Percentiles rank a stretch among this genome's conserved stretches.
Evolutionary conservation across 352 stramenopile genomes (phyloP).

Genomic region (Globisporangium heterothallicum): DNA sequence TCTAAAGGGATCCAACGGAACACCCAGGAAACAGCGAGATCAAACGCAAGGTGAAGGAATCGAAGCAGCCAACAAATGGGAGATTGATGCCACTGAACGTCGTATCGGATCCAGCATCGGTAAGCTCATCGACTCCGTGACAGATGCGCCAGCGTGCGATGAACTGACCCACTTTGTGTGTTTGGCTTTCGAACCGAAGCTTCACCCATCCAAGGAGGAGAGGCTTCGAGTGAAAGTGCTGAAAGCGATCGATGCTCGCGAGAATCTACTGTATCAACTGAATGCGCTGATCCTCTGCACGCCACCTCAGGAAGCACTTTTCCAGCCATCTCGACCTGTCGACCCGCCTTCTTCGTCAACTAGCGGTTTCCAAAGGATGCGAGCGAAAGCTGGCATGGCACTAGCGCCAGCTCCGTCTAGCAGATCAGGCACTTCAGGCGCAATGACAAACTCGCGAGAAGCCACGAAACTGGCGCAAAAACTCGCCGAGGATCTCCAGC

Average conservation of each 20-base stretch:
- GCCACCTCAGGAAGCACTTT: constrained; percentile 45
- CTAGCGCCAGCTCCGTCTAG: constrained; percentile 24
- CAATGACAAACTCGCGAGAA: constrained; percentile 66
- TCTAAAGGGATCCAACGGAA: background rate
- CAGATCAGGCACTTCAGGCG: constrained; percentile 10
- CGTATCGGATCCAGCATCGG: constrained; percentile 18
- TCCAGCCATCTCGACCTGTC: constrained; percentile 42
- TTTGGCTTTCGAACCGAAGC: constrained; percentile 10
- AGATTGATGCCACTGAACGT: constrained; percentile 30
- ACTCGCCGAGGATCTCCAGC: constrained; percentile 53
- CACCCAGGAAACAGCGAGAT: constrained; percentile 22
- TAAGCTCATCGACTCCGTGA: background rate
- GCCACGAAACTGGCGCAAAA: constrained; percentile 67
- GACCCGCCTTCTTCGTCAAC: constrained; percentile 18
- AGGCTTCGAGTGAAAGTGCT: constrained; percentile 69
- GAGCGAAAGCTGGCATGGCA: constrained; percentile 37
- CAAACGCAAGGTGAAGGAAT: constrained; percentile 10
- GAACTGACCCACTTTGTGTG: background rate
- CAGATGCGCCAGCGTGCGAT: background rate
- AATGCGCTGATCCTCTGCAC: constrained; percentile 69
- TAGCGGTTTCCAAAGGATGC: constrained; percentile 27
- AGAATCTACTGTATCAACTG: constrained; percentile 66
- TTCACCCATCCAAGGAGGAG: constrained; percentile 42
- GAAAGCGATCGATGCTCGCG: constrained; percentile 55
- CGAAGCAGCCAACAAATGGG: constrained; percentile 8